These are phyloP conservation scores for Carex myosuroides DNA, from an alignment of 176 grass and related monocot genomes.

Conservation along the genomic window DNA sequence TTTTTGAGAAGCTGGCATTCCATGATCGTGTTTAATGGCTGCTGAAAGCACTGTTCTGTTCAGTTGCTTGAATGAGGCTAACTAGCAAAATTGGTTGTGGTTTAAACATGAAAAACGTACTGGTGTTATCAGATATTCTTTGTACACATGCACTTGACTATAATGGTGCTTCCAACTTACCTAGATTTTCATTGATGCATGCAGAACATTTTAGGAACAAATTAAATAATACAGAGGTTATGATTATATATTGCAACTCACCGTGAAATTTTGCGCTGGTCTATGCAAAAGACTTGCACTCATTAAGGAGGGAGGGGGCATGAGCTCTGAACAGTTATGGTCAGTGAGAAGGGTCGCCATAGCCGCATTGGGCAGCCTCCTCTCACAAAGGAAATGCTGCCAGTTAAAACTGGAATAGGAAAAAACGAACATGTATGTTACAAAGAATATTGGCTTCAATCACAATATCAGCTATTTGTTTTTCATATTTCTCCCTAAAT, in stretches of 20 bases:
- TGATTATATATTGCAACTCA: not conserved
- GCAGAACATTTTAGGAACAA: not conserved
- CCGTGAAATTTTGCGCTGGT: constrained; percentile 6
- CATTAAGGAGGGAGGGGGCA: not conserved
- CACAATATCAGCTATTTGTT: not conserved
- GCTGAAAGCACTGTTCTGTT: not conserved
- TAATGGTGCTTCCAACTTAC: not conserved
- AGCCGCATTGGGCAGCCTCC: constrained; percentile 21
- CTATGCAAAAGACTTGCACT: constrained; percentile 25
- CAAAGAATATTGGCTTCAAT: not conserved
- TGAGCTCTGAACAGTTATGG: constrained; percentile 22
- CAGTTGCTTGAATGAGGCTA: not conserved
- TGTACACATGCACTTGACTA: not conserved
- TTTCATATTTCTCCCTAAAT: not conserved
- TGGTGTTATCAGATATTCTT: not conserved
- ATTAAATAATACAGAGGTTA: not conserved
- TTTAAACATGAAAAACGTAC: not conserved
- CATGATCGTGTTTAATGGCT: too few species aligned
- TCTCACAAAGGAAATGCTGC: constrained; percentile 33
- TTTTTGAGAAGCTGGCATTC: too few species aligned
- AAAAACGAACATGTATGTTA: not conserved
- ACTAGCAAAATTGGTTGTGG: not conserved
- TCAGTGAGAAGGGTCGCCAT: constrained; percentile 31
- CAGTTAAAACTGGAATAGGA: constrained; percentile 29
- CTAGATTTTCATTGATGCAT: not conserved